These are phyloP conservation scores for Solanum bulbocastanum DNA, from an alignment of 257 asterid species.

Conservation along the genomic window DNA sequence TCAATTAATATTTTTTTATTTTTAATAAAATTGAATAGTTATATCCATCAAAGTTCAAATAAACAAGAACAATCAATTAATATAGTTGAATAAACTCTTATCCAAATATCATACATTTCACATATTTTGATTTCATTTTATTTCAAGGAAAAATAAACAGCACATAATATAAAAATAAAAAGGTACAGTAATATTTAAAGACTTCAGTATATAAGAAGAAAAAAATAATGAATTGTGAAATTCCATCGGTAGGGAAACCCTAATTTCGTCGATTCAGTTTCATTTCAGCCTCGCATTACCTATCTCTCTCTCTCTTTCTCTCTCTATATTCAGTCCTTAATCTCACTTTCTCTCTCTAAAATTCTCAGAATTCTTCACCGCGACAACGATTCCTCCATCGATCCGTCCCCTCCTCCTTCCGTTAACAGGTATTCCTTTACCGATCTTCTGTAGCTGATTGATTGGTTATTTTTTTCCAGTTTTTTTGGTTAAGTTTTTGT, in stretches of 20 bases:
- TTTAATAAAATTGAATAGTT: background rate
- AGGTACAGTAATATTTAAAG: background rate
- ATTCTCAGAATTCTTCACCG: background rate
- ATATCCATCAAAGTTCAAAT: background rate
- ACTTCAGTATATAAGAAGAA: background rate
- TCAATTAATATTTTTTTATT: background rate
- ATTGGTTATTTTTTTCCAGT: background rate
- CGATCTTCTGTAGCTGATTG: background rate
- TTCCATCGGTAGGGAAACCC: conserved; percentile 13
- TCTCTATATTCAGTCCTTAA: background rate
- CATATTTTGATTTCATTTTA: background rate
- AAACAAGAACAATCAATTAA: background rate
- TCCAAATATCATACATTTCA: background rate
- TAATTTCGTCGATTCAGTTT: conserved; percentile 31
- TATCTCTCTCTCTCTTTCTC: background rate
- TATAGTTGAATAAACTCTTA: background rate
- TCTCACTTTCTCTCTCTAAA: background rate
- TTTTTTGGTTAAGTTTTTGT: background rate
- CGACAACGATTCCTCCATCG: background rate
- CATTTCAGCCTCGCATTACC: conserved; percentile 5
- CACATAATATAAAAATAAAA: background rate
- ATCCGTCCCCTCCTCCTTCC: background rate
- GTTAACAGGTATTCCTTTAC: background rate
- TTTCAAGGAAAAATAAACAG: background rate
- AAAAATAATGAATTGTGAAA: background rate